Evolutionary conservation across 805 yeast species (phyloP), one percentile per base, ranked within the genome.

Genomic region (Wickerhamomyces mucosus): DNA sequence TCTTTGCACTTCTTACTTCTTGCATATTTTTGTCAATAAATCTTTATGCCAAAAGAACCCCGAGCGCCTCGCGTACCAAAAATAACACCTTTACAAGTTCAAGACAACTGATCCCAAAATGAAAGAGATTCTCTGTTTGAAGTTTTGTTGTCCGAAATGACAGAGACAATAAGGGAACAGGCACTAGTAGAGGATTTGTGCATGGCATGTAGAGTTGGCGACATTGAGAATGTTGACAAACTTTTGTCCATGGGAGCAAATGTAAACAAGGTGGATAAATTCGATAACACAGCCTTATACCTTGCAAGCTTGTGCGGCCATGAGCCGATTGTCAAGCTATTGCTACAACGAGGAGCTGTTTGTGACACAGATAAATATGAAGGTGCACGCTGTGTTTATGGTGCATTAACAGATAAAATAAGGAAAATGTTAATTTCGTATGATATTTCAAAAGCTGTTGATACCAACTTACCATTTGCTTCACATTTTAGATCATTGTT

Each of bases 281-380:
- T 78, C 69, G 82, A 82, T 50, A 75, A 78, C 46, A 69, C 86
- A 3, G 92, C 94, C 1, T 59, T 82, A 36, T 76, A 78, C 36
- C 56, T 82, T 17, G 83, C 85, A 7, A 72, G 82, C 13, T 48
- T 81, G 10, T 81, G 94, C 57, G 94, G 94, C 1, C 89, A 81
- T 50, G 65, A 64, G 38, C 59, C 58, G 1, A 64, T 82, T 5
- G 92, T 82, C n/a, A 61, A 58, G 32, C 51, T 75, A 29, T 55
- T 82, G 15, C 57, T 82, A 8, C 63, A 69, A 27, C 56, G 73
- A 27, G 94, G 94, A 7, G 85, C 92, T 0, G 63, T 74, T 7
- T 80, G 89, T 51, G 88, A 79, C 51, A 64, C 84, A 45, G 89
- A 81, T 48, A 76, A 86, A n/a, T 75, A 75, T 46, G 82, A 80